Evolutionary conservation across 306 rosid species (phyloP), one percentile per base, ranked within the genome.

Genomic region (Trifolium pratense): DNA sequence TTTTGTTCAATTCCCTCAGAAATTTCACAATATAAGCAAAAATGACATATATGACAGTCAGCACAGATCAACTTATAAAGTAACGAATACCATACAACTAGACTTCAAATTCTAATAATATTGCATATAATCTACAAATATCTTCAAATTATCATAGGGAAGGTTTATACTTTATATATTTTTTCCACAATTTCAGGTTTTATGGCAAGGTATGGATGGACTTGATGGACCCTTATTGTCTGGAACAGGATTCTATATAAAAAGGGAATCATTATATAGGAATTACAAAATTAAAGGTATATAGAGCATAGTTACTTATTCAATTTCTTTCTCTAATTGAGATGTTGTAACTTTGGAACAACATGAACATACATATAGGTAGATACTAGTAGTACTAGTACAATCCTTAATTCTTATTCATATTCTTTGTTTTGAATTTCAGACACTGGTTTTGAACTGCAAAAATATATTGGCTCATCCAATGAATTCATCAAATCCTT

Each of bases 1-100:
- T 51, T 81, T 90, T 17, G 96, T 90, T 73, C 96, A 90, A 29
- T 90, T 90, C 75, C 96, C 91, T 70, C 91, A 83, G 60, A 84
- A 55, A 62, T 90, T 88, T 69, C 80, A 80, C 70, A 81, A 83
- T 21, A 73, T 88, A 40, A 80, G 86, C 61, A 77, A 75, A 51
- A 77, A 86, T 55, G 96, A 90, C 75, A 86, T 90, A 31, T 90
- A 90, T 75, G 88, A 86, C 14, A 75, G 91, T 67, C 84, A 84
- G 52, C 12, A 77, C 37, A 84, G 92, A 78, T 73, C 82, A 6
- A 0, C 16, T 16, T 84, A 68, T 68, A 60, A 66, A 63, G 96
- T 83, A 78, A 8, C 42, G 3, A 31, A 31, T 31, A 31, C 34
- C 34, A 31, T 3, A 31, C 34, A 31, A 21, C 25, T 21, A 4